Base-by-base conservation (phyloP, 768 basidiomycete species). In the Boletus sensibilis region DNA sequence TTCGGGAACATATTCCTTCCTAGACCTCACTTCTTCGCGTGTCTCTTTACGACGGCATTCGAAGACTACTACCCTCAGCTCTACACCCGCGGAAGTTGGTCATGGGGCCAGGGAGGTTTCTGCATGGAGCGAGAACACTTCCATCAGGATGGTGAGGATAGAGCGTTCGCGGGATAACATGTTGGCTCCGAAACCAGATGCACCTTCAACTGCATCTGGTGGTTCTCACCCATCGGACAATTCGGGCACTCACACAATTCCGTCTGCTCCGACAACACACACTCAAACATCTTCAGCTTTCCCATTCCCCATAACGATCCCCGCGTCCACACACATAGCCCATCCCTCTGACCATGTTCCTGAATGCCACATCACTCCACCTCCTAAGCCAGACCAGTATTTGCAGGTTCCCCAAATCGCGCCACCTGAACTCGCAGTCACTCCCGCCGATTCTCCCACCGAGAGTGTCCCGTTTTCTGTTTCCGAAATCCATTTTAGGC, bases 401-500 rank as follows among this genome's bases (percentile, higher is more conserved):
- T 37, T 71, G 59, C 73, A 38, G 66, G 73, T 60, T 35, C 64
- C 57, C 25, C 57, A 52, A 4, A 47, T 47, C 13, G 34, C 57
- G 9, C 58, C 60, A 33, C 79, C 75, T 14, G 62, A 67, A 4
- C 60, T 63, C 43, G 57, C 60, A 31, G 65, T 45, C 63, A 31
- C 70, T n/a, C 65, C 68, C 45, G 64, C 76, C 31, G 74, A 71
- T 29, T 83, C 84, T 14, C 83, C 82, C 37, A 80, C 81, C 0
- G 81, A 85, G 45, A 85, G 83, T 54, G 71, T 84, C 37, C 80
- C 82, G 1, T 73, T 81, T 54, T 80, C 82, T 16, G 76, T 81
- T n/a, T 80, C 80, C 16, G 82, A 83, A 12, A 71, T 82, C 33
- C 73, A 79, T 47, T 82, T 82, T 66, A 73, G 79, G 37, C 75